These are phyloP conservation scores for Arachnomyces sp. DNA, from an alignment of 2,329 filamentous ascomycete genomes.

Conservation along the genomic window DNA sequence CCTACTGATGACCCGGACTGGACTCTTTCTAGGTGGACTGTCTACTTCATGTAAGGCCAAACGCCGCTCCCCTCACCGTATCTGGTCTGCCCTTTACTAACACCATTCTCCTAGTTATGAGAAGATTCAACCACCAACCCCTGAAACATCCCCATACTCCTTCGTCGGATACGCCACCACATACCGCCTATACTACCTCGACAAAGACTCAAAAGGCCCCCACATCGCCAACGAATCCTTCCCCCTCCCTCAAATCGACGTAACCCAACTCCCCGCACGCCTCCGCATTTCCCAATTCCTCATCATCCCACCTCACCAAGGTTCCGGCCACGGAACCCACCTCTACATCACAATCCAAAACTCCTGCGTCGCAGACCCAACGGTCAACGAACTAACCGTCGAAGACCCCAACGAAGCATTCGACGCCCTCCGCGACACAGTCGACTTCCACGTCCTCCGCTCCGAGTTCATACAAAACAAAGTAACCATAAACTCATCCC, in stretches of 20 bases:
- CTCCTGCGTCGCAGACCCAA: constrained; percentile 56
- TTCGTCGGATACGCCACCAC: constrained; percentile 87
- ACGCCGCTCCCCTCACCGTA: no score
- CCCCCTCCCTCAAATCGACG: constrained; percentile 35
- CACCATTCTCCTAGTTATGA: constrained; percentile 42
- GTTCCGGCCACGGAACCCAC: constrained; percentile 65
- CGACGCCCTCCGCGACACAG: constrained; percentile 55
- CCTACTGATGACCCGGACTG: constrained; percentile 62
- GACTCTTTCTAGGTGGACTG: constrained; percentile 72
- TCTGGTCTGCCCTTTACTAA: constrained; percentile 20
- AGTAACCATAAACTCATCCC: constrained; percentile 40
- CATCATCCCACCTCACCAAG: constrained; percentile 79
- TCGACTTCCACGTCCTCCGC: constrained; percentile 50
- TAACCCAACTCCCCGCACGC: constrained; percentile 61
- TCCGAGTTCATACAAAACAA: constrained; percentile 41
- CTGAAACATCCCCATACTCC: constrained; percentile 55
- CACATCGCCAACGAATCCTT: constrained; percentile 36
- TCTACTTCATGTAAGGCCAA: constrained; percentile 69
- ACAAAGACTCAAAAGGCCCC: constrained; percentile 34
- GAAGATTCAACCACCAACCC: constrained; percentile 36
- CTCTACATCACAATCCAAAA: constrained; percentile 76
- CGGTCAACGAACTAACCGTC: constrained; percentile 76
- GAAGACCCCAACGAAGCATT: constrained; percentile 79
- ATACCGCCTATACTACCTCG: constrained; percentile 67
- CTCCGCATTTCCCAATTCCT: constrained; percentile 89